Evolutionary conservation across 805 yeast species (phyloP), one percentile per base, ranked within the genome.

Genomic region (Metschnikowia shivogae): DNA sequence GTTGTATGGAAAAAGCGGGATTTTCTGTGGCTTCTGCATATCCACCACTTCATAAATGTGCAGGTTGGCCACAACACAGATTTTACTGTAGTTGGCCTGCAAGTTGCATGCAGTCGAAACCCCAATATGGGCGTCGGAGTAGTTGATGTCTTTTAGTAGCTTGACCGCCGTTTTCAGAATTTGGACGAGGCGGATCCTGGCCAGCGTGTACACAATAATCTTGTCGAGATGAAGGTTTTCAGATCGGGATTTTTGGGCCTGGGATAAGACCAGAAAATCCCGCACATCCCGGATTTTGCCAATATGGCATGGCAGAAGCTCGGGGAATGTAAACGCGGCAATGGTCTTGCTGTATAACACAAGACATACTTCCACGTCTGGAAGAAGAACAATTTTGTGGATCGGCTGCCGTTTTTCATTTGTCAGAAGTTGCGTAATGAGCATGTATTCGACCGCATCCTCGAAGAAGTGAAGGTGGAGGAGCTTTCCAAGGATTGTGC

Each of bases 401-500:
- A 70, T 52, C 5, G 40, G 45, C 9, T 40, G 17, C 11, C 46
- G 47, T 9, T 42, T 34, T 29, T 40, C 39, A 11, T 54, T 44
- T 7, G 58, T 48, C 20, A 50, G 47, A n/a, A 60, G 36, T 41
- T 57, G 56, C 19, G 62, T 52, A 9, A 67, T 62, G 14, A 62
- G 49, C 31, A 67, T 62, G 48, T 61, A 70, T 19, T 57, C 64
- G 24, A 63, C 59, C 14, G 67, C 68, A 53, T 70, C 74, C 34
- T 69, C 73, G 42, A 71, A 70, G 10, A 60, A 57, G 48, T 67
- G 66, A 44, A 62, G 65, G 48, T 71, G 75, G 22, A 67, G 60
- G n/a, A 71, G 47, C 13, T 57, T 60, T 8, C 74, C 73, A 2
- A 20, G 22, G n/a, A 60, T 48, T 1, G 73, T 67, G 5, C 75